Conservation (phyloP, 2,329 filamentous ascomycete species). For the Beauveria scarabaeidicola region DNA sequence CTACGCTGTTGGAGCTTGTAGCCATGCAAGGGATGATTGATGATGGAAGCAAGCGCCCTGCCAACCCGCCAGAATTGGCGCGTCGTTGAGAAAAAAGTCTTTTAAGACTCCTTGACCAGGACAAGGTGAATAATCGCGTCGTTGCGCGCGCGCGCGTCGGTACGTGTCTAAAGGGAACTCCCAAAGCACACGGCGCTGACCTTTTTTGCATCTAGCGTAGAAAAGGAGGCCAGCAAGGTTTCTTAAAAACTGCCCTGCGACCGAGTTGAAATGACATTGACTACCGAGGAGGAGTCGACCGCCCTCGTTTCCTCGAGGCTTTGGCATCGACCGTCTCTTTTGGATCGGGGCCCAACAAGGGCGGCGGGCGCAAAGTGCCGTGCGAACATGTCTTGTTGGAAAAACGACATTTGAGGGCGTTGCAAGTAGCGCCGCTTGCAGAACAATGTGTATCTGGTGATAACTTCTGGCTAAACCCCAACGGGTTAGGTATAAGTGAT, state of each 20-base stretch:
- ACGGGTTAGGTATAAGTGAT: too few relatives aligned
- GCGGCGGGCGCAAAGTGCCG: too few relatives aligned
- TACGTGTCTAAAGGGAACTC: background rate
- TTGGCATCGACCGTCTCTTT: too few relatives aligned
- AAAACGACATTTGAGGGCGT: too few relatives aligned
- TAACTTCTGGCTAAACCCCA: too few relatives aligned
- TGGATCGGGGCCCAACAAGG: too few relatives aligned
- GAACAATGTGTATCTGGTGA: too few relatives aligned
- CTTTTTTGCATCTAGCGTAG: background rate
- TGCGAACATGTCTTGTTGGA: too few relatives aligned
- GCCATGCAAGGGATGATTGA: conserved; percentile 1
- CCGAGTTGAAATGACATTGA: background rate
- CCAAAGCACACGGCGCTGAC: background rate
- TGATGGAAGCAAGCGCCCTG: background rate
- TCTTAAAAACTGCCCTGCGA: background rate
- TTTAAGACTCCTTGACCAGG: background rate
- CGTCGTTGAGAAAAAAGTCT: background rate
- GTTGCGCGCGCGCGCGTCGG: background rate
- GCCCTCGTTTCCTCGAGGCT: too few relatives aligned
- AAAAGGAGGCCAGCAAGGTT: background rate
- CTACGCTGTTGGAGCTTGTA: background rate
- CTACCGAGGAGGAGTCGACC: too few relatives aligned
- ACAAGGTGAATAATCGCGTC: background rate
- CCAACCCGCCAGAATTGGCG: background rate
- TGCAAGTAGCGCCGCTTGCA: too few relatives aligned